Conservation (phyloP, 768 basidiomycete species). For the Hericium erinaceus region DNA sequence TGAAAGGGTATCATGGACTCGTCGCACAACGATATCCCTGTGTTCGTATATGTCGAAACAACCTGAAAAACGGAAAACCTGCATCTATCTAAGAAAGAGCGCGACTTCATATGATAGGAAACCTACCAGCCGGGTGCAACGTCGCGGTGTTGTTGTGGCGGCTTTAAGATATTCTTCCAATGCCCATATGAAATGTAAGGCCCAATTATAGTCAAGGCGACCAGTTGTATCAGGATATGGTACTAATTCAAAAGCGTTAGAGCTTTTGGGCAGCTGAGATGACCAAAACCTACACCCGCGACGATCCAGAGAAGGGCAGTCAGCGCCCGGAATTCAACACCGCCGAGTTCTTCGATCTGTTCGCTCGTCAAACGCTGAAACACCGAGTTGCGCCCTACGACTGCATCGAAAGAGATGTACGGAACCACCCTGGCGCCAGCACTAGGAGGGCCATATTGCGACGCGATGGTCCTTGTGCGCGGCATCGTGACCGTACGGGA, state of each 20-base stretch:
- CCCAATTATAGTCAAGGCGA: slow-evolving; percentile 64
- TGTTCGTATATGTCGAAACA: slow-evolving; percentile 82
- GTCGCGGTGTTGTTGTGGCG: slow-evolving; percentile 45
- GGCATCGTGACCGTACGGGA: slow-evolving; percentile 72
- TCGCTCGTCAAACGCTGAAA: slow-evolving; percentile 66
- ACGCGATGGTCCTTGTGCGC: slow-evolving; percentile 50
- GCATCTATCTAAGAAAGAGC: background rate
- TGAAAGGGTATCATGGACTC: slow-evolving; percentile 91
- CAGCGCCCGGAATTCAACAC: slow-evolving; percentile 85
- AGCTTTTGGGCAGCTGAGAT: background rate
- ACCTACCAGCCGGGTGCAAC: slow-evolving; percentile 59
- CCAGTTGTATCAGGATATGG: slow-evolving; percentile 59
- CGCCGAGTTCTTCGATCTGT: slow-evolving; percentile 86
- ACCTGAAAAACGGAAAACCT: slow-evolving; percentile 86
- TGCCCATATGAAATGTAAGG: slow-evolving; percentile 56
- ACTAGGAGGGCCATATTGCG: slow-evolving; percentile 24
- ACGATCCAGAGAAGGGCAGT: slow-evolving; percentile 79
- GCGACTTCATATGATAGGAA: background rate
- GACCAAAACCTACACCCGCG: slow-evolving; percentile 43
- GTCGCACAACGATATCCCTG: slow-evolving; percentile 82
- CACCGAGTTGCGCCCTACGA: slow-evolving; percentile 74
- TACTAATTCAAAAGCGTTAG: slow-evolving; percentile 43
- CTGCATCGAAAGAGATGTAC: slow-evolving; percentile 80
- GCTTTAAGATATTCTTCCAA: slow-evolving; percentile 54
- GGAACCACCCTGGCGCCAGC: slow-evolving; percentile 47